A percentile compares a stretch with the other conserved stretches of the same genome.
Evolutionary conservation across 352 stramenopile species (phyloP).

Genomic region (Phytophthora constricta): DNA sequence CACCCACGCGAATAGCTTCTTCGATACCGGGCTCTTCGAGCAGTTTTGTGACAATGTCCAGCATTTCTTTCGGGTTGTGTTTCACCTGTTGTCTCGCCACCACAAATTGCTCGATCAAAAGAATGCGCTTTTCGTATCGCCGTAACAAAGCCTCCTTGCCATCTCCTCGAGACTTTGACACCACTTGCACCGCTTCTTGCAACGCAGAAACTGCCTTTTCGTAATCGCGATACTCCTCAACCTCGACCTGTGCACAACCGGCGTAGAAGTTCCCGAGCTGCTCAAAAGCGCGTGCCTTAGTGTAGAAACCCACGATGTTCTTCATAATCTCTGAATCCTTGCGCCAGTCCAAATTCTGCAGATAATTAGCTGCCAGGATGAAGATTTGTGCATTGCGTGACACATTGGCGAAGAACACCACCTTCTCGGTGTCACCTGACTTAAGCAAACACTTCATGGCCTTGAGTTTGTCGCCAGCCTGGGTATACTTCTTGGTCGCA

Average conservation of each 20-base stretch:
- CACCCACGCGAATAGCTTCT: conserved; percentile 87
- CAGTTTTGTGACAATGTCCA: conserved; percentile 80
- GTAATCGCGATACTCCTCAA: conserved; percentile 96
- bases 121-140: conserved; percentile 65
- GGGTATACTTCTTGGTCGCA: conserved; percentile 96
- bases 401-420: conserved; percentile 95
- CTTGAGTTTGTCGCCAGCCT: conserved; percentile 91
- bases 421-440: conserved; percentile 94
- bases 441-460: conserved; percentile 97
- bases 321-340: conserved; percentile 92
- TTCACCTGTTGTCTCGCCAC: conserved; percentile 64
- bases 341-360: conserved; percentile 95
- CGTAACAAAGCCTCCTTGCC: conserved; percentile 74
- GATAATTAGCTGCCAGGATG: conserved; percentile 94
- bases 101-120: conserved; percentile 89
- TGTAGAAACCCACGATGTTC: conserved; percentile 95
- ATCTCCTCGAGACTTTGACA: conserved; percentile 76
- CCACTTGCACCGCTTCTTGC: conserved; percentile 89
- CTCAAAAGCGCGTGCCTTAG: conserved; percentile 92
- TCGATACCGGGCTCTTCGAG: conserved; percentile 88
- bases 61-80: conserved; percentile 71
- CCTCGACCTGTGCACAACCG: conserved; percentile 91
- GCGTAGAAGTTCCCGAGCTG: conserved; percentile 93
- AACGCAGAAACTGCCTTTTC: conserved; percentile 92
- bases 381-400: conserved; percentile 95